phyloP scores from a whole-genome alignment of 192 early-diverging fungal species.

The Pilaira anomala region DNA sequence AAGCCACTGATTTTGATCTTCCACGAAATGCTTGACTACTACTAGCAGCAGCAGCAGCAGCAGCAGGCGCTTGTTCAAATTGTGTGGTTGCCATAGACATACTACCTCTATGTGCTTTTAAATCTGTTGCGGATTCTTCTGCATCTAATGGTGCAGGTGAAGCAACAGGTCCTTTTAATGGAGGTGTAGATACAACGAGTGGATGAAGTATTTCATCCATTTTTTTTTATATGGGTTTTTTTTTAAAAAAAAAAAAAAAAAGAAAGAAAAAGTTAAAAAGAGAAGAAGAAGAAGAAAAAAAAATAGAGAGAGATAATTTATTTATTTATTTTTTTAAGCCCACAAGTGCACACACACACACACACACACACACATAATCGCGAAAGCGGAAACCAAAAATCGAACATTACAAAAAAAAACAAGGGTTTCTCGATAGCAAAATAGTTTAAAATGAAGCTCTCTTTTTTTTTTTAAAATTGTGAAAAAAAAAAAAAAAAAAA shows the following conservation, averaged over 20 bases:
- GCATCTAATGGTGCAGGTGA: slow-evolving; percentile 16
- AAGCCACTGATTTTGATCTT: slow-evolving; percentile 36
- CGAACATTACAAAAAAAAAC: too few species aligned
- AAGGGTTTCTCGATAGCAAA: too few species aligned
- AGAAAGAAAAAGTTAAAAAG: background rate
- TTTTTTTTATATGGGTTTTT: background rate
- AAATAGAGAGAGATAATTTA: background rate
- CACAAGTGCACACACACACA: too few species aligned
- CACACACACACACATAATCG: too few species aligned
- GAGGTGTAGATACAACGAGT: slow-evolving; percentile 8
- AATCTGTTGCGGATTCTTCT: background rate
- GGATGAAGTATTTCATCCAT: slow-evolving; percentile 17
- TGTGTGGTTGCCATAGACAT: slow-evolving; percentile 14
- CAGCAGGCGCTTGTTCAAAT: slow-evolving; percentile 15
- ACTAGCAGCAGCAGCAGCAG: too few species aligned
- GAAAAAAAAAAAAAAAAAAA: too few species aligned
- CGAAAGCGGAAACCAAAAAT: too few species aligned
- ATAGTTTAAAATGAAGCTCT: too few species aligned
- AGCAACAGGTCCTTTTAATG: background rate
- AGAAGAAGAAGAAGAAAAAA: slow-evolving; percentile 7
- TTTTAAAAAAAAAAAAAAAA: slow-evolving; percentile 4
- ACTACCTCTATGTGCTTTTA: slow-evolving; percentile 20
- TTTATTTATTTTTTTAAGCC: background rate
- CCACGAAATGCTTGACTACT: slow-evolving; percentile 15
- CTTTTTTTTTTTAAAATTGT: too few species aligned